These are phyloP conservation scores for Saururus chinensis DNA, from an alignment of 164 flowering plant species.

Conservation along the genomic window DNA sequence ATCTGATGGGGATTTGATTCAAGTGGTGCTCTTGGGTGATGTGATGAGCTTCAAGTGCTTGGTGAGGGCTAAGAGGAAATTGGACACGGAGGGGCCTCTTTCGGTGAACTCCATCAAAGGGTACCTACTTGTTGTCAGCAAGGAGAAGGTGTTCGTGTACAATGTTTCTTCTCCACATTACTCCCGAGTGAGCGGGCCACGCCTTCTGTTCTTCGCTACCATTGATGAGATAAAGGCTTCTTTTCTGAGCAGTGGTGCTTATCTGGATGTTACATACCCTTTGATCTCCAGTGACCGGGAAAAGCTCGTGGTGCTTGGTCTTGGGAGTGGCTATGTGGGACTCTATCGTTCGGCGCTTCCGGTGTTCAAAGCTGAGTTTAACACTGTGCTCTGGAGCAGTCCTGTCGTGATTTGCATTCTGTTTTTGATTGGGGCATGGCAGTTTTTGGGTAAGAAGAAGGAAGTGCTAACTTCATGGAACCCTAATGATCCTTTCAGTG, in stretches of 20 bases:
- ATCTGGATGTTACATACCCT: slow-evolving; percentile 26
- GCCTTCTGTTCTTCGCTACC: slow-evolving; percentile 58
- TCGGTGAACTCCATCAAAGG: slow-evolving; percentile 75
- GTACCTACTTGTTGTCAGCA: slow-evolving; percentile 52
- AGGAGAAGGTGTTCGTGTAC: slow-evolving; percentile 62
- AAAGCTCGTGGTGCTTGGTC: slow-evolving; percentile 66
- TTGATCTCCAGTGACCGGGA: slow-evolving; percentile 69
- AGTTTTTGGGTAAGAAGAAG: slow-evolving; percentile 85
- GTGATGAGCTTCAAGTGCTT: slow-evolving; percentile 82
- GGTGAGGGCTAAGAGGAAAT: slow-evolving; percentile 71
- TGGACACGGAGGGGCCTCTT: slow-evolving; percentile 54
- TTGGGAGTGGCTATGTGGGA: slow-evolving; percentile 76
- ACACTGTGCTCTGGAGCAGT: slow-evolving; percentile 71
- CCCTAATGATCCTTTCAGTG: slow-evolving; percentile 72
- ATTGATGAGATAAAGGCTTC: slow-evolving; percentile 65
- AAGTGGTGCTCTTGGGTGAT: slow-evolving; percentile 74
- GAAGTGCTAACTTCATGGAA: slow-evolving; percentile 88
- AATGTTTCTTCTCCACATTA: slow-evolving; percentile 82
- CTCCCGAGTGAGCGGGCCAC: slow-evolving; percentile 53
- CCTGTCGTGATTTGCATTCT: slow-evolving; percentile 78
- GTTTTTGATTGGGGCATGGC: slow-evolving; percentile 79
- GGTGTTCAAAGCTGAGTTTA: slow-evolving; percentile 52
- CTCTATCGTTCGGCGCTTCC: slow-evolving; percentile 85
- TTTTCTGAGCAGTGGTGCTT: slow-evolving; percentile 34
- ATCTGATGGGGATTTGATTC: slow-evolving; percentile 69